Evolutionary conservation across 2,329 filamentous ascomycete species (phyloP).

Genomic region (Colletotrichum horii): DNA sequence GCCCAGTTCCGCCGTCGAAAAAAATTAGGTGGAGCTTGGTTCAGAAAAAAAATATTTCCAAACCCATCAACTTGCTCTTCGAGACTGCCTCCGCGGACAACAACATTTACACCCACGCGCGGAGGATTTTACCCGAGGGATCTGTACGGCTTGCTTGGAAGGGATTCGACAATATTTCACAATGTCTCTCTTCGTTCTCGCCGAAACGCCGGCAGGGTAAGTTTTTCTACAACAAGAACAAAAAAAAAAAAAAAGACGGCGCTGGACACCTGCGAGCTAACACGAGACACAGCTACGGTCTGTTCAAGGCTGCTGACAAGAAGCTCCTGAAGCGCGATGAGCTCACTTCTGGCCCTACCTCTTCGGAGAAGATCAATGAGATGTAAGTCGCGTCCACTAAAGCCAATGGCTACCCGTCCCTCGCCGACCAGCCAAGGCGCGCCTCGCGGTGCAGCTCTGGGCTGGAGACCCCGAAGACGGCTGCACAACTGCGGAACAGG

Average conservation of each 20-base stretch:
- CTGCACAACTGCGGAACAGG: neutral
- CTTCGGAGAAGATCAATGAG: slow-evolving; percentile 83
- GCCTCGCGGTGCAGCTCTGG: neutral
- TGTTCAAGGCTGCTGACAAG: slow-evolving; percentile 99
- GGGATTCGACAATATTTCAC: slow-evolving; percentile 35
- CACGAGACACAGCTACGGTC: slow-evolving; percentile 75
- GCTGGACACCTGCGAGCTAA: neutral
- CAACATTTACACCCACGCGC: slow-evolving; percentile 40
- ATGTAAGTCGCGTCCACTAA: slow-evolving; percentile 64
- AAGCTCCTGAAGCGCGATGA: slow-evolving; percentile 92
- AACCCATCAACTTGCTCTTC: slow-evolving; percentile 28
- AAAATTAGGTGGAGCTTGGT: slow-evolving; percentile 46
- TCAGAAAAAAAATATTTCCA: slow-evolving; percentile 46
- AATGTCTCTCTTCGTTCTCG: slow-evolving; percentile 92
- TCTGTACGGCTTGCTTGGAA: slow-evolving; percentile 20
- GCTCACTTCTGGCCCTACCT: slow-evolving; percentile 74
- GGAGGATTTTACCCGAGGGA: slow-evolving; percentile 31
- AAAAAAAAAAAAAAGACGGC: neutral
- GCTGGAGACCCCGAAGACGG: neutral
- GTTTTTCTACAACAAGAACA: slow-evolving; percentile 31
- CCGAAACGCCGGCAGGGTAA: slow-evolving; percentile 86
- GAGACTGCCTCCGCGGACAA: slow-evolving; percentile 36
- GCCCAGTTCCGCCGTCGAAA: slow-evolving; percentile 29
- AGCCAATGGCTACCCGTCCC: neutral
- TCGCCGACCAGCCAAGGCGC: neutral